phyloP scores from a whole-genome alignment of 371 early-diverging fungal species.

The Mortierella sp. region DNA sequence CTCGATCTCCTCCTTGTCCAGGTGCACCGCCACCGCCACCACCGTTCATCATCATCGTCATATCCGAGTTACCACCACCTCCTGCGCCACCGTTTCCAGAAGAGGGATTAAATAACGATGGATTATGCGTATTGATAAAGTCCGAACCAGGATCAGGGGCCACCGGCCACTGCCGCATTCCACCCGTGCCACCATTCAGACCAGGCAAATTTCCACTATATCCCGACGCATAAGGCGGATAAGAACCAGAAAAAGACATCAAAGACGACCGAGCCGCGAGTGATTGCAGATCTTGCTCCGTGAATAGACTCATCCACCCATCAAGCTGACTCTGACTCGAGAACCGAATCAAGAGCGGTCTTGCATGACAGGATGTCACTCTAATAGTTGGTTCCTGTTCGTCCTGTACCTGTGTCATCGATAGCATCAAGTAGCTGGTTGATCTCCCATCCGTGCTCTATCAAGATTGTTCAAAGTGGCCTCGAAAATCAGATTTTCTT shows the following conservation, averaged over 20 bases:
- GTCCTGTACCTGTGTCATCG: background rate
- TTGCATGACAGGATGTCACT: slow-evolving; percentile 13
- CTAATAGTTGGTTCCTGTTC: background rate
- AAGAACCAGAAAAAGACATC: background rate
- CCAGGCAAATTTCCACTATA: background rate
- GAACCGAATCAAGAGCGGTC: slow-evolving; percentile 25
- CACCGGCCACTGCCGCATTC: background rate
- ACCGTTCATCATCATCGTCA: background rate
- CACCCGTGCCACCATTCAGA: background rate
- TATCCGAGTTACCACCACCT: background rate
- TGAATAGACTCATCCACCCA: slow-evolving; percentile 36
- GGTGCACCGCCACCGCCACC: background rate
- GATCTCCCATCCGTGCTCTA: background rate
- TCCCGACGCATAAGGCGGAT: background rate
- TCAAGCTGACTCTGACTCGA: slow-evolving; percentile 16
- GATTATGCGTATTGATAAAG: background rate
- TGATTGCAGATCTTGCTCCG: slow-evolving; percentile 28
- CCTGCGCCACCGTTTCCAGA: background rate
- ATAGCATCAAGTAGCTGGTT: background rate
- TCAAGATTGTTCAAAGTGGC: background rate
- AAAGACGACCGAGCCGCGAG: background rate
- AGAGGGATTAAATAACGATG: background rate
- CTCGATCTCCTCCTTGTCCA: background rate
- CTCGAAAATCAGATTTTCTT: background rate
- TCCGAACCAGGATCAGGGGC: background rate